Conservation (phyloP, 73 alveolate genomes). For the Tetrahymena elliotti region DNA sequence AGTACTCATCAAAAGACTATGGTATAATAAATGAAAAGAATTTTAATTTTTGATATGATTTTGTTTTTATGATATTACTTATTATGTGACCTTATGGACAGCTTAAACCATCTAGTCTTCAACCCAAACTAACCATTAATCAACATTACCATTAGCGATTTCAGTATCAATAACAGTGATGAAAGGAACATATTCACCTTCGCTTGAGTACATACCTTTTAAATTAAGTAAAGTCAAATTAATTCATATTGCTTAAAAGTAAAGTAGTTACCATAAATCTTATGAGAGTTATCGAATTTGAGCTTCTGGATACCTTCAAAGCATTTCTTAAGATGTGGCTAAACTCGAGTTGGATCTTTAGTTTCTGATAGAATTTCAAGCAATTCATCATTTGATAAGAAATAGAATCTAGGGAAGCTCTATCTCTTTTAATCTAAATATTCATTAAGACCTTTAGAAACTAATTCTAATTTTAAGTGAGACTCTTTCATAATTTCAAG, state of each 20-base stretch:
- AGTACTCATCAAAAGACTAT: constrained; percentile 28
- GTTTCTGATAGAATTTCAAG: constrained; percentile 87
- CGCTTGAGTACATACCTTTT: constrained; percentile 71
- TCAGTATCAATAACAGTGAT: constrained; percentile 57
- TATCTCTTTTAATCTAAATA: constrained; percentile 92
- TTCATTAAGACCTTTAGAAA: constrained; percentile 70
- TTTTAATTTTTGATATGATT: not conserved
- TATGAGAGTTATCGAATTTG: constrained; percentile 62
- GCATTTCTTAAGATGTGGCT: constrained; percentile 88
- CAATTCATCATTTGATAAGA: constrained; percentile 91
- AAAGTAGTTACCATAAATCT: constrained; percentile 35
- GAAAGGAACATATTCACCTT: constrained; percentile 75
- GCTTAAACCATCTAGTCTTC: constrained; percentile 83
- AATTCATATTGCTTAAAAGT: not conserved
- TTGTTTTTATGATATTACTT: constrained; percentile 8
- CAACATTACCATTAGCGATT: constrained; percentile 94
- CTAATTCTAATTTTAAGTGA: constrained; percentile 76
- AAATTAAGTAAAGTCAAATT: not conserved
- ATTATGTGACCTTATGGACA: constrained; percentile 62
- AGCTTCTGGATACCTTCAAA: constrained; percentile 89
- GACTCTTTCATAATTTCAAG: constrained; percentile 79
- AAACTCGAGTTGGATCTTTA: constrained; percentile 82
- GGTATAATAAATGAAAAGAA: not conserved
- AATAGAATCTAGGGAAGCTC: constrained; percentile 91
- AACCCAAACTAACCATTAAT: constrained; percentile 87